Conservation (phyloP, 768 basidiomycete genomes). For the Russula abietina region DNA sequence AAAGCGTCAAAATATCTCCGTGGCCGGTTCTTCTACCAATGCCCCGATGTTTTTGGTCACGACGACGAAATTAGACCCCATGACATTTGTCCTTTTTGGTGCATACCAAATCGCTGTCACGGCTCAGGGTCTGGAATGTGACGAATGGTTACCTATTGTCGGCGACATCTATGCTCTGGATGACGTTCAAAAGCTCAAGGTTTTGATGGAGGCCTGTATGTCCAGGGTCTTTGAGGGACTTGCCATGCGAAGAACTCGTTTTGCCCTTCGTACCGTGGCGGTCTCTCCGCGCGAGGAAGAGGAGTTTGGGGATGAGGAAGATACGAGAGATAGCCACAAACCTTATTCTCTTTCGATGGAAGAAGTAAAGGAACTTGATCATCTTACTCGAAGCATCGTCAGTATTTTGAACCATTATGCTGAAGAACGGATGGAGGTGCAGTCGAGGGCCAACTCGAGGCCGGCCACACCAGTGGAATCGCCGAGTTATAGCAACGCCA, state of each 20-base stretch:
- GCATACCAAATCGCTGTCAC: conserved; percentile 70
- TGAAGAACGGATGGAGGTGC: conserved; percentile 52
- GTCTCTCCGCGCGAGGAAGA: conserved; percentile 41
- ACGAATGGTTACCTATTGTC: conserved; percentile 83
- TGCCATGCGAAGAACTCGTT: conserved; percentile 39
- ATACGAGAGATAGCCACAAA: conserved; percentile 30
- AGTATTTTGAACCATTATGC: conserved; percentile 64
- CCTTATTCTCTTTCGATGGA: conserved; percentile 53
- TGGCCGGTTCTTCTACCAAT: conserved; percentile 34
- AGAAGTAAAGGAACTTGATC: conserved; percentile 72
- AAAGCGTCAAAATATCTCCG: conserved; percentile 71
- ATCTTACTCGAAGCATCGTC: conserved; percentile 69
- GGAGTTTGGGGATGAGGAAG: conserved; percentile 56
- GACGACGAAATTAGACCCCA: conserved; percentile 79
- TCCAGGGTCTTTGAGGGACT: conserved; percentile 89
- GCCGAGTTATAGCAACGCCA: conserved; percentile 38
- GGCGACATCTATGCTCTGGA: conserved; percentile 71
- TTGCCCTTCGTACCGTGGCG: conserved; percentile 30
- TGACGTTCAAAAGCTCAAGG: conserved; percentile 76
- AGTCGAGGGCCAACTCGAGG: conserved; percentile 57
- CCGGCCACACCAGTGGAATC: conserved; percentile 61
- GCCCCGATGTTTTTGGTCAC: conserved; percentile 61
- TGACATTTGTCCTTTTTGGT: conserved; percentile 89
- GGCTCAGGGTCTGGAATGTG: conserved; percentile 73
- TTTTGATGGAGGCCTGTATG: conserved; percentile 75